These are phyloP conservation scores for Pseudotsuga menziesii DNA, from an alignment of 75 land plant species.

Conservation along the genomic window DNA sequence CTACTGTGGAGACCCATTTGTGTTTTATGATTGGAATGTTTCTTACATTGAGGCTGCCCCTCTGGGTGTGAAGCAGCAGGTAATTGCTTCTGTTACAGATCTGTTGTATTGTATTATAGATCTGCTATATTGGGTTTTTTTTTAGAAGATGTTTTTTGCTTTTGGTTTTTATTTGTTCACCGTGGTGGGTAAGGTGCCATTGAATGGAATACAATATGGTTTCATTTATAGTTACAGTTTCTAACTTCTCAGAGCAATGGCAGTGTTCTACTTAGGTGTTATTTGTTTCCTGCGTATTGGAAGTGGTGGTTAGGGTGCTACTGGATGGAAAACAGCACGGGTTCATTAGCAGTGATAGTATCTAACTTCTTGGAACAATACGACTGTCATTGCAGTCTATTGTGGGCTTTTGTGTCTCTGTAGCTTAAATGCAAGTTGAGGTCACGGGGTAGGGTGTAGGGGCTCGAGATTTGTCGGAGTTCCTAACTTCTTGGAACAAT, in stretches of 20 bases:
- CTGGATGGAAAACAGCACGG: too few relatives aligned
- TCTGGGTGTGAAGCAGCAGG: constrained; percentile 70
- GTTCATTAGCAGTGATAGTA: background rate
- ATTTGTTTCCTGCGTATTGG: too few relatives aligned
- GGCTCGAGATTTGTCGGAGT: background rate
- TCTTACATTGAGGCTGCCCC: constrained; percentile 62
- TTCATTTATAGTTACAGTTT: background rate
- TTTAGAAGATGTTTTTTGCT: background rate
- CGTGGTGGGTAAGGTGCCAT: background rate
- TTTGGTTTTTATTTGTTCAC: background rate
- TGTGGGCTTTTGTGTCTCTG: background rate
- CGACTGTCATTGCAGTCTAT: background rate
- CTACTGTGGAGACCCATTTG: constrained; percentile 32
- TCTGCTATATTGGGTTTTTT: background rate
- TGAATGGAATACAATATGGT: background rate
- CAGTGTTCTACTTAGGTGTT: background rate
- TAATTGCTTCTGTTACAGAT: constrained; percentile 1
- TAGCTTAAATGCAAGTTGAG: background rate
- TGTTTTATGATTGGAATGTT: constrained; percentile 44
- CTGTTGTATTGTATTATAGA: background rate
- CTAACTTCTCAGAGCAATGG: background rate
- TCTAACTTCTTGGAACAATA: background rate
- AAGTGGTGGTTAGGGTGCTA: too few relatives aligned
- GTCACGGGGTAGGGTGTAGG: background rate
- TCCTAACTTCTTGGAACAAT: background rate